Evolutionary conservation across 2,329 filamentous ascomycete genomes (phyloP).

Genomic region (Boeremia lycopersici): DNA sequence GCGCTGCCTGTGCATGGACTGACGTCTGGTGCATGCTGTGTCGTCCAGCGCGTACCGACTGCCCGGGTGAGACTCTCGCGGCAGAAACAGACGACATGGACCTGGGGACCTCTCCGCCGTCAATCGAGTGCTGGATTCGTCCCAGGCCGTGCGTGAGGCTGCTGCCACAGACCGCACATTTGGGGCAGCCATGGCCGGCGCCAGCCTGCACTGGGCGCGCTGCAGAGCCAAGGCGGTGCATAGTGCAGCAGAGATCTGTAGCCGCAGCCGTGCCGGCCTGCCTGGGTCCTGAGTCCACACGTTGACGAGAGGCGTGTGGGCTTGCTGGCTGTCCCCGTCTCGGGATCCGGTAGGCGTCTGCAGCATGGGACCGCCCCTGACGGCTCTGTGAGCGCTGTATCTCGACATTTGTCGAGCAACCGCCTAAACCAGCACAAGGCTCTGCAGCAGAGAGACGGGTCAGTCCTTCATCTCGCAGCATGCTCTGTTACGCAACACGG

Average conservation of each 20-base stretch:
- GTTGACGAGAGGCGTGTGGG: slow-evolving; percentile 25
- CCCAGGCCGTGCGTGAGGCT: slow-evolving; percentile 28
- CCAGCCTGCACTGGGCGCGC: slow-evolving; percentile 21
- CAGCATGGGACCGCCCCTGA: slow-evolving; percentile 26
- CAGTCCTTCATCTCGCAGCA: slow-evolving; percentile 15
- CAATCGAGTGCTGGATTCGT: slow-evolving; percentile 32
- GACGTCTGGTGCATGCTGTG: slow-evolving; percentile 20
- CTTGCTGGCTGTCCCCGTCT: slow-evolving; percentile 28
- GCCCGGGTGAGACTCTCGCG: slow-evolving; percentile 35
- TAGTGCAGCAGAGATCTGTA: slow-evolving; percentile 29
- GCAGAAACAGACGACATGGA: slow-evolving; percentile 30
- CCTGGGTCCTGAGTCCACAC: slow-evolving; percentile 11
- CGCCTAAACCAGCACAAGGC: slow-evolving; percentile 2
- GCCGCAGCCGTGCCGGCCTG: slow-evolving; percentile 31
- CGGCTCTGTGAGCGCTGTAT: background rate
- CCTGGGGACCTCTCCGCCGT: slow-evolving; percentile 34
- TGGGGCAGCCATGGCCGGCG: slow-evolving; percentile 32
- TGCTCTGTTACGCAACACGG: slow-evolving; percentile 20
- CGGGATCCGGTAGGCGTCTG: slow-evolving; percentile 32
- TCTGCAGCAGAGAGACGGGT: slow-evolving; percentile 16
- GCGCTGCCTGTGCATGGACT: slow-evolving; percentile 23
- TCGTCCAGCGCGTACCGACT: slow-evolving; percentile 32
- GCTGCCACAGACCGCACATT: slow-evolving; percentile 30
- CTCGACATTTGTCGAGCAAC: slow-evolving; percentile 17
- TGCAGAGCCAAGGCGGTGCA: slow-evolving; percentile 24